Evolutionary conservation across 805 yeast species (phyloP).

Genomic region (Teunomyces barrocoloradensis): DNA sequence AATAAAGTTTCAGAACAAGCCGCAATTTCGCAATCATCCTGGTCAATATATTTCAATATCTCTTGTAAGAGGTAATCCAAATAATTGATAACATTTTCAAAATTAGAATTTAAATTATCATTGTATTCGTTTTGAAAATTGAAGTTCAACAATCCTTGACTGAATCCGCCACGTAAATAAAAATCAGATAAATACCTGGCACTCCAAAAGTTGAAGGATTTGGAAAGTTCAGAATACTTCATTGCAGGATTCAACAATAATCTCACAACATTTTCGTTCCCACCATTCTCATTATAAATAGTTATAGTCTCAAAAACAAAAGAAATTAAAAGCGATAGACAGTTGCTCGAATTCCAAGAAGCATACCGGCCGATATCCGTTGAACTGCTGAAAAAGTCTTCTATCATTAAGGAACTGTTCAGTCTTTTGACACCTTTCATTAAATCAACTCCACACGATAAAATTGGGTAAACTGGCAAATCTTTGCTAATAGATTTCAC

Average conservation of each 20-base stretch:
- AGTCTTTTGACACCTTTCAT: neutral
- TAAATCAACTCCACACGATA: conserved; percentile 4
- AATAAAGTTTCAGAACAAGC: conserved; percentile 38
- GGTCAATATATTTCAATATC: conserved; percentile 17
- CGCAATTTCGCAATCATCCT: conserved; percentile 15
- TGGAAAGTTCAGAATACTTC: conserved; percentile 8
- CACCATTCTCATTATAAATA: neutral
- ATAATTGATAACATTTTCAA: conserved; percentile 16
- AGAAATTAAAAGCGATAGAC: conserved; percentile 4
- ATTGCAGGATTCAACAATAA: conserved; percentile 3
- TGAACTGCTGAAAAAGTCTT: conserved; percentile 11
- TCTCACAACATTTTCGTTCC: conserved; percentile 3
- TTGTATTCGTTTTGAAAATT: conserved; percentile 5
- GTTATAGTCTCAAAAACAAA: conserved; percentile 7
- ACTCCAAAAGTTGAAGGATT: conserved; percentile 21
- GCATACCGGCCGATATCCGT: neutral
- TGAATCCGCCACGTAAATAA: conserved; percentile 19
- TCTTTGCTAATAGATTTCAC: neutral
- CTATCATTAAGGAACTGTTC: conserved; percentile 8
- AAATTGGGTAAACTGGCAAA: neutral
- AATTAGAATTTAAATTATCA: conserved; percentile 11
- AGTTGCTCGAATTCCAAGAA: neutral
- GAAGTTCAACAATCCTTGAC: conserved; percentile 4
- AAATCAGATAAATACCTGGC: conserved; percentile 20
- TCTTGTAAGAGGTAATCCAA: conserved; percentile 26